Conservation (phyloP, 805 yeast genomes). For the Hanseniaspora occidentalis region DNA sequence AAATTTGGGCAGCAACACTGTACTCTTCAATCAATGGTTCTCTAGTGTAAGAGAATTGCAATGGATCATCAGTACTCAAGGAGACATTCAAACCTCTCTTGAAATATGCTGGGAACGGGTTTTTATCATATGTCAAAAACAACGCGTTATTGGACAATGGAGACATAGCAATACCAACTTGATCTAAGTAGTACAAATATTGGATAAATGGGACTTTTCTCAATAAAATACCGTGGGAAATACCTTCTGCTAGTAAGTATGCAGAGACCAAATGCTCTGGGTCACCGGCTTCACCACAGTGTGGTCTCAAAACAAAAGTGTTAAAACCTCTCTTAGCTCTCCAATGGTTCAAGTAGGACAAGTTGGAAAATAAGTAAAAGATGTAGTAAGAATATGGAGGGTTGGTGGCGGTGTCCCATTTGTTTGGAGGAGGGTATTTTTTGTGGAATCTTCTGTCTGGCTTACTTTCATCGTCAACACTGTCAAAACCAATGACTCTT, state of each 20-base stretch:
- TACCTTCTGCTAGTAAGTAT: constrained; percentile 78
- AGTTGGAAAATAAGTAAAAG: constrained; percentile 77
- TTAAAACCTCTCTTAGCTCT: constrained; percentile 64
- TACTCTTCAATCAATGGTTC: constrained; percentile 97
- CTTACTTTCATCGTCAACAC: constrained; percentile 96
- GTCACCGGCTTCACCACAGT: constrained; percentile 99
- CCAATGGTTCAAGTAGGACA: constrained; percentile 78
- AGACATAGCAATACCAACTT: constrained; percentile 96
- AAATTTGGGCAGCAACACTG: constrained; percentile 96
- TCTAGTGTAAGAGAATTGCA: constrained; percentile 92
- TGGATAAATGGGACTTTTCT: constrained; percentile 93
- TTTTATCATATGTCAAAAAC: constrained; percentile 90
- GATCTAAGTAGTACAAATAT: constrained; percentile 84
- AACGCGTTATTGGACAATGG: constrained; percentile 94
- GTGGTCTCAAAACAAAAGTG: constrained; percentile 93
- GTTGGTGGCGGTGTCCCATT: constrained; percentile 67
- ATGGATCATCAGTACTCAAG: constrained; percentile 92
- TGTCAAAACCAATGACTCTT: constrained; percentile 94
- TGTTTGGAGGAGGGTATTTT: constrained; percentile 73
- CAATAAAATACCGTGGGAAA: constrained; percentile 87
- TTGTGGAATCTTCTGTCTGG: constrained; percentile 70
- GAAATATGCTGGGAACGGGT: constrained; percentile 86
- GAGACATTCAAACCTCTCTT: constrained; percentile 91
- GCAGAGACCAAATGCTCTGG: constrained; percentile 93
- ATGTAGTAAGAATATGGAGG: constrained; percentile 98